phyloP scores from a whole-genome alignment of 805 yeast species.

The Ogataea pignaliae region DNA sequence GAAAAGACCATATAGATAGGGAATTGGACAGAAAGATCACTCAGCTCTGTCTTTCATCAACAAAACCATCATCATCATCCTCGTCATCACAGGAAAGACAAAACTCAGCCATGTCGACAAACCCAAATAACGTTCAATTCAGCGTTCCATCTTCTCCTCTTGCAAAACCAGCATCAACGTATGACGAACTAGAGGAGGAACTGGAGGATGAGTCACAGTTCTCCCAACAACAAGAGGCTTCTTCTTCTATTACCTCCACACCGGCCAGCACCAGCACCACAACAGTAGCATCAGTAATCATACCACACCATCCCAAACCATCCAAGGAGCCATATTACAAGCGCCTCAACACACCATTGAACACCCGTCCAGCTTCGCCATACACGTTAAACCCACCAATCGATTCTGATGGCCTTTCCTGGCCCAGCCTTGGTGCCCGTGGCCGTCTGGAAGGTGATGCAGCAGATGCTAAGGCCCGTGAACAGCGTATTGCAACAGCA shows the following conservation, averaged over 20 bases:
- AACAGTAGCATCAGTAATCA: neutral
- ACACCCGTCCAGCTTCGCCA: constrained; percentile 77
- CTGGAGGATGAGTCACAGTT: constrained; percentile 4
- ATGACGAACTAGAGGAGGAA: neutral
- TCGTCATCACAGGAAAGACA: neutral
- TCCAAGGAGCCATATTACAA: constrained; percentile 32
- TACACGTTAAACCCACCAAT: constrained; percentile 81
- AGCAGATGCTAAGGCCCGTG: constrained; percentile 63
- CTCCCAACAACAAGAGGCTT: neutral
- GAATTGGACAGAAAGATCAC: constrained; percentile 15
- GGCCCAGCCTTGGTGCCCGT: constrained; percentile 91
- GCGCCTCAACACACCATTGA: constrained; percentile 51
- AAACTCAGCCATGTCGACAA: neutral
- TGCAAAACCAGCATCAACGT: constrained; percentile 17
- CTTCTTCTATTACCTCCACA: too few relatives aligned
- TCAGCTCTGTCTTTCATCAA: constrained; percentile 4
- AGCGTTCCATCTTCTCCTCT: constrained; percentile 19
- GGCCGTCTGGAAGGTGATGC: constrained; percentile 63
- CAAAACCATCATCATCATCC: neutral
- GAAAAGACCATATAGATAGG: constrained; percentile 21
- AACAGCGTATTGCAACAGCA: constrained; percentile 76
- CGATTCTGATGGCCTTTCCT: constrained; percentile 85
- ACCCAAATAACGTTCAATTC: constrained; percentile 1
- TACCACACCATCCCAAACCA: constrained; percentile 27
- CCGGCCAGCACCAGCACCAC: too few relatives aligned